Percentiles rank a stretch among this genome's conserved stretches.
Evolutionary conservation across 306 rosid species (phyloP).

Genomic region (Sicyos baderoa): DNA sequence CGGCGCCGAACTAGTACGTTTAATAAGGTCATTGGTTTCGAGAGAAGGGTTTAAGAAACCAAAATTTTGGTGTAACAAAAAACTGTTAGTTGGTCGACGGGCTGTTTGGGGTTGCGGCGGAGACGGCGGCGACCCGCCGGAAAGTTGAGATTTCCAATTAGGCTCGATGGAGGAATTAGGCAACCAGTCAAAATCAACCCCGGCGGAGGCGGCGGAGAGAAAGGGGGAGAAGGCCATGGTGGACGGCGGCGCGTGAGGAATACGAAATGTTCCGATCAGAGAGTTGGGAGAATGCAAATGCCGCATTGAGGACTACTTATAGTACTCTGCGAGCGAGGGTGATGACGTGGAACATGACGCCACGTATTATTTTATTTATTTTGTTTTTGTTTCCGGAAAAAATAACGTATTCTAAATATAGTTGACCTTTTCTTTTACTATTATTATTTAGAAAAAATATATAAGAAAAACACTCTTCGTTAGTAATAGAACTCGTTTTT

Average conservation of each 20-base stretch:
- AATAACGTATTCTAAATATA: background rate
- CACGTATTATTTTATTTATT: slow-evolving; percentile 7
- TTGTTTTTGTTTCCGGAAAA: background rate
- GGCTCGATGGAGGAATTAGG: slow-evolving; percentile 29
- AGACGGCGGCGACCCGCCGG: slow-evolving; percentile 43
- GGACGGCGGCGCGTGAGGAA: slow-evolving; percentile 46
- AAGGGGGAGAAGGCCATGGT: slow-evolving; percentile 34
- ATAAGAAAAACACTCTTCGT: background rate
- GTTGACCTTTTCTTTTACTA: background rate
- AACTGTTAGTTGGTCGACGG: slow-evolving; percentile 6
- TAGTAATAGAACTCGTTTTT: background rate
- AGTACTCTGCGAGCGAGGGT: slow-evolving; percentile 9
- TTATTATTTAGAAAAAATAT: background rate
- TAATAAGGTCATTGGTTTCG: slow-evolving; percentile 30
- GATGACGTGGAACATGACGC: slow-evolving; percentile 61
- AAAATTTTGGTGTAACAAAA: slow-evolving; percentile 42
- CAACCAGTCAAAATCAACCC: slow-evolving; percentile 33
- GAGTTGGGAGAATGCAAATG: slow-evolving; percentile 4
- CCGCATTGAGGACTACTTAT: slow-evolving; percentile 10
- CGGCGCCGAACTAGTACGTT: slow-evolving; percentile 29
- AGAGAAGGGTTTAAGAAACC: slow-evolving; percentile 42
- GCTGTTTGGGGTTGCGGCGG: slow-evolving; percentile 20
- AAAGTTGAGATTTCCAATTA: slow-evolving; percentile 30
- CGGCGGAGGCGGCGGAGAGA: slow-evolving; percentile 13
- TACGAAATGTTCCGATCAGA: background rate